These are phyloP conservation scores for Ormosia semicastrata DNA, from an alignment of 306 rosid species.

Conservation along the genomic window DNA sequence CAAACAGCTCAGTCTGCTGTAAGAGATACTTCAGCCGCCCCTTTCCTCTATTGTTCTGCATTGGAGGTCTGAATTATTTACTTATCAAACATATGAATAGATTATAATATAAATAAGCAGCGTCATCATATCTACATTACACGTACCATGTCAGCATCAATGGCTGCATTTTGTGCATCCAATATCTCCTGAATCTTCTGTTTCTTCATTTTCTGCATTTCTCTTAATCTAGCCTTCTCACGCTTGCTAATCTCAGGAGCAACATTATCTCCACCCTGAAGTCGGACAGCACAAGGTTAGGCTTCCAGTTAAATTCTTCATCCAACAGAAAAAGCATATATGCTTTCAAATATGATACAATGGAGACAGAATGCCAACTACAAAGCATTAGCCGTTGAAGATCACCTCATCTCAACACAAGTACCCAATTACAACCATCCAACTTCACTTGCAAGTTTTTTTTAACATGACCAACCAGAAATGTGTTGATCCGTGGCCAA, in stretches of 20 bases:
- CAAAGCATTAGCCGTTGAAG: neutral
- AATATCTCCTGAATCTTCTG: slow-evolving; percentile 92
- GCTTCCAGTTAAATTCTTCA: neutral
- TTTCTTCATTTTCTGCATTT: slow-evolving; percentile 79
- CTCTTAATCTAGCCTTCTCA: slow-evolving; percentile 78
- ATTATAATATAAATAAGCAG: neutral
- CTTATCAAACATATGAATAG: neutral
- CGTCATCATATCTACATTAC: neutral
- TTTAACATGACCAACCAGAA: neutral
- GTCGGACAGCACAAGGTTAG: neutral
- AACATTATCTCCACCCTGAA: slow-evolving; percentile 45
- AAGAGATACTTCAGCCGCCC: slow-evolving; percentile 94
- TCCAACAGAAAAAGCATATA: neutral
- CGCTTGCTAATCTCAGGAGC: slow-evolving; percentile 73
- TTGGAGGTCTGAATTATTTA: neutral
- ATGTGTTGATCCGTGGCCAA: neutral
- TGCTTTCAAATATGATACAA: neutral
- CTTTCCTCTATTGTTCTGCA: slow-evolving; percentile 82
- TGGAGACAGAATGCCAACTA: neutral
- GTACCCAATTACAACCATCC: neutral
- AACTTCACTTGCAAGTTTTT: neutral
- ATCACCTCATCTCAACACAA: neutral
- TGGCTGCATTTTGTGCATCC: slow-evolving; percentile 84
- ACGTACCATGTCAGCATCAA: slow-evolving; percentile 94
- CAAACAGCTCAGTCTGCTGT: slow-evolving; percentile 94